Evolutionary conservation across 208 protist genomes (phyloP).

Genomic region (Naegleria lovaniensis): DNA sequence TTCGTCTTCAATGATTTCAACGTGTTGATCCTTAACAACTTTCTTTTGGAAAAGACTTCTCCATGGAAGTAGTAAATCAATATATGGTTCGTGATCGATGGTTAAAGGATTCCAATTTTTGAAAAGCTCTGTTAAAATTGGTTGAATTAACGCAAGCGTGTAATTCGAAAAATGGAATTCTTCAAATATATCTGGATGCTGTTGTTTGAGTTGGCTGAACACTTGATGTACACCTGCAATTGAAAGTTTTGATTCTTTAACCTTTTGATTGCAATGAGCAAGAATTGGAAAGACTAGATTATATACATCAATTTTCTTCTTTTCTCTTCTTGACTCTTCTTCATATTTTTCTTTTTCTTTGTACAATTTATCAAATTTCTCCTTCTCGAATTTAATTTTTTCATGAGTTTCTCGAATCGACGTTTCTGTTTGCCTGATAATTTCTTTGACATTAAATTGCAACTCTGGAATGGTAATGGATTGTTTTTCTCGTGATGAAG

Average conservation of each 20-base stretch:
- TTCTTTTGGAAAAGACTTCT: background rate
- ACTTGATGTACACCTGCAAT: background rate
- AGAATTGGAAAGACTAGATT: background rate
- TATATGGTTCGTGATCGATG: background rate
- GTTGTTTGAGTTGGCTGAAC: background rate
- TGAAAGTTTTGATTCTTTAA: background rate
- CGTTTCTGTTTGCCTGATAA: background rate
- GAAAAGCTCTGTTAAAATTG: background rate
- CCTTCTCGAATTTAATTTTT: background rate
- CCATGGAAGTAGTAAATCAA: background rate
- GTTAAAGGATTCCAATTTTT: background rate
- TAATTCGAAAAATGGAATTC: background rate
- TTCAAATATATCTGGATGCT: background rate
- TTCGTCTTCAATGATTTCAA: background rate
- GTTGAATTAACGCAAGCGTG: background rate
- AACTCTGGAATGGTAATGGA: background rate
- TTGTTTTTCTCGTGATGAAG: background rate
- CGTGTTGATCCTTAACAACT: background rate
- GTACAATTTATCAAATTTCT: background rate
- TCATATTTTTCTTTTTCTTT: background rate
- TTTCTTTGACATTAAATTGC: constrained; percentile 15
- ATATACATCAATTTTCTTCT: background rate
- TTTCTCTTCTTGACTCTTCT: background rate
- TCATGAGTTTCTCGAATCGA: background rate
- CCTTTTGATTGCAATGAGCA: background rate